Evolutionary conservation across 164 flowering plant species (phyloP), one percentile per base, ranked within the genome.

Genomic region (Amborella trichopoda): DNA sequence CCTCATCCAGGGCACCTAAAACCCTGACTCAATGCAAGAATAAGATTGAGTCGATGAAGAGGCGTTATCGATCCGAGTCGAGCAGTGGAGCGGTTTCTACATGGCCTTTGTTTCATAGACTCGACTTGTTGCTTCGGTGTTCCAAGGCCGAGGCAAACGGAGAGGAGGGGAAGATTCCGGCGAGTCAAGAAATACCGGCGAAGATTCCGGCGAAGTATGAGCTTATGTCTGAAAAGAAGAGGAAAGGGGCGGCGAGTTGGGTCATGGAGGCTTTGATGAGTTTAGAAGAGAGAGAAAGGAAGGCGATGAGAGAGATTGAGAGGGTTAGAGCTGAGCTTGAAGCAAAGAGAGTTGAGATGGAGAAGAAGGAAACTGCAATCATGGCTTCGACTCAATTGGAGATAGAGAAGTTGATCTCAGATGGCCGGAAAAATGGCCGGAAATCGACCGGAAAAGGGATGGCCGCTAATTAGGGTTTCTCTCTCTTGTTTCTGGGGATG

Each of bases 31-130:
- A 90, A 68, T 90, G 98, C 64, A 90, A 86, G 79, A 90, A 90
- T 68, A 90, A 90, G 78, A 83, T 86, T 26, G 98, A 90, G 75
- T 90, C 95, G 41, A 86, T 86, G 95, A 90, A 86, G 77, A 86
- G 86, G 54, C 40, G 95, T 58, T 90, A 86, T 46, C 63, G 98
- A 5, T 74, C 86, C 1, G 95, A 86, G 69, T 38, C 21, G 20
- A 38, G 16, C 41, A 33, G 37, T 16, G 58, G 72, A 0, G 84
- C 69, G 22, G 46, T 67, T 12, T 80, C 98, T 0, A 69, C 90
- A 0, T 90, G 98, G 98, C 95, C 94, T 37, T 63, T 86, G 10
- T 86, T 71, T 52, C 59, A 66, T 2, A 73, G 89, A 2, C 84
- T 90, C 17, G 83, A 86, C 60, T 75, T 60, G 30, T 53, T 86